Conservation (phyloP, 1,284 basidiomycete genomes). For the Irpex rosettiformis region DNA sequence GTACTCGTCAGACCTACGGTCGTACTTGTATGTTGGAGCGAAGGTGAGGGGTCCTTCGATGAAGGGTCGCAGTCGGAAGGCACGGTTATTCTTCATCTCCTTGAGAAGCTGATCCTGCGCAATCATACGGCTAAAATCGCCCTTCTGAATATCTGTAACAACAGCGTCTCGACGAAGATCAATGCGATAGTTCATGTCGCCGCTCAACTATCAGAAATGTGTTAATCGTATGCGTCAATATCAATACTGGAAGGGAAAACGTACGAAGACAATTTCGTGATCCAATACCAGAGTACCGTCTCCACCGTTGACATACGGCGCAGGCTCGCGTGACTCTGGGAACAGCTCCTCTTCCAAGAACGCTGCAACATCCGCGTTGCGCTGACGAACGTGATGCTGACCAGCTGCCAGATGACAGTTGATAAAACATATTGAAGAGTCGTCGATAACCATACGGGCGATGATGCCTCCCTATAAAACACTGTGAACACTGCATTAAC, state of each 20-base stretch:
- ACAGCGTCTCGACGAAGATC: constrained; percentile 86
- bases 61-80: constrained; percentile 84
- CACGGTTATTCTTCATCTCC: constrained; percentile 83
- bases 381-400: constrained; percentile 75
- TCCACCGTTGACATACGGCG: constrained; percentile 85
- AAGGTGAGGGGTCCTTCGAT: constrained; percentile 81
- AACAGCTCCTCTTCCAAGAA: constrained; percentile 83
- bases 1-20: constrained; percentile 73
- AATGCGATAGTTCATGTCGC: constrained; percentile 92
- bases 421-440: constrained; percentile 90
- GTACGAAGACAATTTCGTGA: constrained; percentile 90
- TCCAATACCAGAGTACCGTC: constrained; percentile 94
- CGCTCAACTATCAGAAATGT: constrained; percentile 51
- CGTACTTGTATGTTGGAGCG: constrained; percentile 95
- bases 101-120: constrained; percentile 87
- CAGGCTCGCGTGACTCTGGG: constrained; percentile 46
- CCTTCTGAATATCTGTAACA: constrained; percentile 60
- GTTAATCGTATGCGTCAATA: background rate
- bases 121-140: constrained; percentile 64
- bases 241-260: too few species aligned
- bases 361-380: constrained; percentile 84
- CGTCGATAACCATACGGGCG: constrained; percentile 85
- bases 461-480: constrained; percentile 81
- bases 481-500: background rate
- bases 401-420: constrained; percentile 97